Evolutionary conservation across 768 basidiomycete genomes (phyloP), one percentile per base, ranked within the genome.

Genomic region (Xerocomellus chrysenteron): DNA sequence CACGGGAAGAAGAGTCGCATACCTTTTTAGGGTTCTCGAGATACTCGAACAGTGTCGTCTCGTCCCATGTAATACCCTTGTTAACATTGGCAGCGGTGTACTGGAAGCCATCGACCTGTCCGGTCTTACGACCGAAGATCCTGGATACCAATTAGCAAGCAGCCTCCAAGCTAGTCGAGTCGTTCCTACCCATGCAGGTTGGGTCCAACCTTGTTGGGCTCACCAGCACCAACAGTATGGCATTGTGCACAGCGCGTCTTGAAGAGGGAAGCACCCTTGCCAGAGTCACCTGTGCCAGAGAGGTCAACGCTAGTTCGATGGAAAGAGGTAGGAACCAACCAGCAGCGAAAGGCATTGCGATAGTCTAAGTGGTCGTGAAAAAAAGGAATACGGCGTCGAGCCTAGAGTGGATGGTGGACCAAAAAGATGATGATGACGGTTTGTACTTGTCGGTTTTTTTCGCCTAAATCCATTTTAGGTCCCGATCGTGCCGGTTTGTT

Each of bases 1-100:
- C 24, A 30, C 21, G 39, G 7, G 0, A 17, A 36, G 8, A 16
- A 3, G 3, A 3, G 1, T 5, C 12, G 52, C 80, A 59, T 56
- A 90, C 92, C 84, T 96, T 96, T 82, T 98, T 98, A 58, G 95
- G 95, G 82, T 97, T 94, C 77, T 94, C 91, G 52, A 94, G 85
- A 75, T 94, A 94, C 56, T 95, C 95, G 72, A 96, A 97, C 39
- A 98, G 81, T n/a, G 94, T 96, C 17, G 86, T 49, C 75, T 92
- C 88, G 36, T 80, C 76, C 95, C 96, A 98, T 33, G 73, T 75
- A 58, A 98, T 81, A 52, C 87, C 94, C 82, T 98, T 98, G 82
- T 89, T 94, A 55, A 97, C 79, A 77, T 98, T 98, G 65, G 95
- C 95, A 44, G 92, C 84, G 48, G 95, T 94, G 80, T 96, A 98